Evolutionary conservation across 352 stramenopile genomes (phyloP).

Genomic region (Peronospora destructor): DNA sequence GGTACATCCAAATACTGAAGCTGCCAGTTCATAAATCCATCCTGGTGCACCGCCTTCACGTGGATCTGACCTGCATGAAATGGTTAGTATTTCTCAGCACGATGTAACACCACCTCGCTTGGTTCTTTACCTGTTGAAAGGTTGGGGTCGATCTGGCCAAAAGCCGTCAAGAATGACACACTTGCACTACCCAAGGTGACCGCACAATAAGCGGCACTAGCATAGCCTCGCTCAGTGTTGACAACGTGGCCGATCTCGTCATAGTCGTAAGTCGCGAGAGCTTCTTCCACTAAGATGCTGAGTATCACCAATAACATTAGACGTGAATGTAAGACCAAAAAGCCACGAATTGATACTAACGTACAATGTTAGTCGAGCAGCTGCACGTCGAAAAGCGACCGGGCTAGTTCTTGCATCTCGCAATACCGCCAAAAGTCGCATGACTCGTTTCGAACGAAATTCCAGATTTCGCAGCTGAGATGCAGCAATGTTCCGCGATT

Average conservation of each 20-base stretch:
- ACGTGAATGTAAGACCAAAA: not conserved
- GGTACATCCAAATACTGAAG: conserved; percentile 9
- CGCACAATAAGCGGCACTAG: not conserved
- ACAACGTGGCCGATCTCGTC: not conserved
- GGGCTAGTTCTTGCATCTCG: not conserved
- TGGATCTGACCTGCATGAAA: conserved; percentile 9
- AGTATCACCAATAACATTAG: not conserved
- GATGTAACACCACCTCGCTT: not conserved
- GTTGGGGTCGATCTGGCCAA: not conserved
- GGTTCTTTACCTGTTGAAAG: not conserved
- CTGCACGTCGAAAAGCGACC: not conserved
- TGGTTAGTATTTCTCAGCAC: not conserved
- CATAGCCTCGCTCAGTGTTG: not conserved
- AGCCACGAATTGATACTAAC: not conserved
- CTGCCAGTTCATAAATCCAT: conserved; percentile 1
- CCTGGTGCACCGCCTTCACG: not conserved
- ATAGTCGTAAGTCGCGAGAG: not conserved
- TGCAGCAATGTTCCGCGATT: not conserved
- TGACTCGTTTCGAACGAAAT: not conserved
- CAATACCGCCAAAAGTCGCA: not conserved
- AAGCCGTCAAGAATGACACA: not conserved
- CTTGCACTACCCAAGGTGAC: not conserved
- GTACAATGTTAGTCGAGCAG: not conserved
- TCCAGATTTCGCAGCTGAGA: not conserved
- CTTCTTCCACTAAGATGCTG: conserved; percentile 1